These are phyloP conservation scores for Verticillium nubilum DNA, from an alignment of 2,329 filamentous ascomycete genomes.

Conservation along the genomic window DNA sequence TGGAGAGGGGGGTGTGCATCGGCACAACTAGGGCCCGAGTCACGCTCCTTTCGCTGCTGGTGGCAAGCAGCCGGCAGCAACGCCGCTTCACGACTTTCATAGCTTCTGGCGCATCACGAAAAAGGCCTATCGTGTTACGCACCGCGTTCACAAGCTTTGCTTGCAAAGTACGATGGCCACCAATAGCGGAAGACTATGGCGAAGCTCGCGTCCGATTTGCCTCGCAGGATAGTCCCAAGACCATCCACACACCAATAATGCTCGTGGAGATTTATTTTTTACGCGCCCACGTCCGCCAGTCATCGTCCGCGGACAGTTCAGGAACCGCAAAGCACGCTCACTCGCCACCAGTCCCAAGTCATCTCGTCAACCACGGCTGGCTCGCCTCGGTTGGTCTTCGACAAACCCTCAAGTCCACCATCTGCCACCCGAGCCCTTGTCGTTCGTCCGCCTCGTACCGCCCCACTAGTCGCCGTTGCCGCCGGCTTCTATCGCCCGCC, in stretches of 20 bases:
- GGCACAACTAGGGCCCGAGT: background rate
- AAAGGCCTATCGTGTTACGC: background rate
- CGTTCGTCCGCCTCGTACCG: slow-evolving; percentile 23
- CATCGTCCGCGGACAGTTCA: background rate
- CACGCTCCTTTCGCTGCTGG: background rate
- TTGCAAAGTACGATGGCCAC: slow-evolving; percentile 10
- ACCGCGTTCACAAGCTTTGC: background rate
- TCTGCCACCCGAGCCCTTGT: no score
- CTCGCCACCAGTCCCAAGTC: background rate
- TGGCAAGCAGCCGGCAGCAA: background rate
- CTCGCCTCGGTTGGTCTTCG: background rate
- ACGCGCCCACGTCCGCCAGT: slow-evolving; percentile 36
- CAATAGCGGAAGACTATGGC: slow-evolving; percentile 33
- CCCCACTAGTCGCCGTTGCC: slow-evolving; percentile 20
- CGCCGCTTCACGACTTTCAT: slow-evolving; percentile 4
- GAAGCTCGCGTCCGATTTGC: slow-evolving; percentile 41
- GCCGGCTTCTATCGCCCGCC: background rate
- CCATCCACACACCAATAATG: slow-evolving; percentile 38
- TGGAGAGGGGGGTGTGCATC: background rate
- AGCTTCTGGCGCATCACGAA: background rate
- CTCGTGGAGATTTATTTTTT: slow-evolving; percentile 31
- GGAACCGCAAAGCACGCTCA: background rate
- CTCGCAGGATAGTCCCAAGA: slow-evolving; percentile 30
- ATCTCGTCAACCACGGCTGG: background rate
- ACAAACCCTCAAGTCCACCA: background rate